These are phyloP conservation scores for Aspergillus fumigatiaffinis DNA, from an alignment of 2,329 filamentous ascomycete genomes.

Conservation along the genomic window DNA sequence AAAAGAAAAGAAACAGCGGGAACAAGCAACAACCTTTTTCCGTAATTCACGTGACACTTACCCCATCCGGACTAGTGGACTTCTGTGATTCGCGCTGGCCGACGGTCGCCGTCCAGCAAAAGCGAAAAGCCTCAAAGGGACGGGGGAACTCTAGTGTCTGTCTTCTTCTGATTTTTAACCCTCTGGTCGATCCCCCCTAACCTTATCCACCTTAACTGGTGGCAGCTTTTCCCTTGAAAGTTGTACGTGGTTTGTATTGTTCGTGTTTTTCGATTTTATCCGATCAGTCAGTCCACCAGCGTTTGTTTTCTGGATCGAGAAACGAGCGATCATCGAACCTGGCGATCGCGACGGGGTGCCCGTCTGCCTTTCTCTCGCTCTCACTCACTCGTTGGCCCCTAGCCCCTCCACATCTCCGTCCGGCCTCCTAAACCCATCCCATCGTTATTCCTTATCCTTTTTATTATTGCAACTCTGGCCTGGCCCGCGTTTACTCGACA, in stretches of 20 bases:
- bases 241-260: not conserved
- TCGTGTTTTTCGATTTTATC: not conserved
- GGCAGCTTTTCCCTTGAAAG: not conserved
- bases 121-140: slow-evolving; percentile 8
- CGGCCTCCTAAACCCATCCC: slow-evolving; percentile 12
- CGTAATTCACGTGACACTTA: slow-evolving; percentile 8
- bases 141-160: not conserved
- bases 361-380: slow-evolving; percentile 10
- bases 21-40: slow-evolving; percentile 9
- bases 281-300: not conserved
- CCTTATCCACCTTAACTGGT: not conserved
- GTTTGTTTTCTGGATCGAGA: not conserved
- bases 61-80: slow-evolving; percentile 13
- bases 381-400: slow-evolving; percentile 18
- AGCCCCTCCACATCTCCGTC: slow-evolving; percentile 34
- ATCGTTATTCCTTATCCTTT: slow-evolving; percentile 6
- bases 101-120: slow-evolving; percentile 3
- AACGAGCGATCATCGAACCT: slow-evolving; percentile 15
- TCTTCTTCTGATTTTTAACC: not conserved
- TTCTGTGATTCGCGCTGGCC: slow-evolving; percentile 3
- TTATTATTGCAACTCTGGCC: slow-evolving; percentile 7
- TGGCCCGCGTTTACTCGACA: slow-evolving; percentile 2
- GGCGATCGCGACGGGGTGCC: slow-evolving; percentile 17
- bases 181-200: not conserved
- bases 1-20: slow-evolving; percentile 8